These are phyloP conservation scores for Hippophae tibetana DNA, from an alignment of 306 rosid genomes.

Conservation along the genomic window DNA sequence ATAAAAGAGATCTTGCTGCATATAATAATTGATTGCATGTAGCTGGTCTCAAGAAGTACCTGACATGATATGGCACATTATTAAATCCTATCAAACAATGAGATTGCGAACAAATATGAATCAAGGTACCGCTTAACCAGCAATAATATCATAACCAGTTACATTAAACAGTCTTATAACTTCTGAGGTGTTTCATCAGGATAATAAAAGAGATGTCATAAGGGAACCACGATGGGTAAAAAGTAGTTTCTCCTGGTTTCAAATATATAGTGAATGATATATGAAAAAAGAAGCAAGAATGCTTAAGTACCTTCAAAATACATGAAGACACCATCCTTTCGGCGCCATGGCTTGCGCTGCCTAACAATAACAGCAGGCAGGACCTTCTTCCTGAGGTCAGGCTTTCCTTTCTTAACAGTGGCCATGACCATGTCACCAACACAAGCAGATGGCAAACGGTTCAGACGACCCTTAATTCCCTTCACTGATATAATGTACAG, in stretches of 20 bases:
- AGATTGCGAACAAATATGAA: not conserved
- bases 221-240: too few relatives aligned
- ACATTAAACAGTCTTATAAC: not conserved
- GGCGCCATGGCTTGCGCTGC: slow-evolving; percentile 59
- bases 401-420: slow-evolving; percentile 60
- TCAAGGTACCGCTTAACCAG: not conserved
- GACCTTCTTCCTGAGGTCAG: slow-evolving; percentile 63
- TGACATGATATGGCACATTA: not conserved
- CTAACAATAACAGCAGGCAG: slow-evolving; percentile 57
- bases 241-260: too few relatives aligned
- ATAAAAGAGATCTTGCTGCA: slow-evolving; percentile 24
- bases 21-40: slow-evolving; percentile 17
- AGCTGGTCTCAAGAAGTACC: slow-evolving; percentile 26
- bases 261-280: too few relatives aligned
- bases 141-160: not conserved
- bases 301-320: slow-evolving; percentile 41
- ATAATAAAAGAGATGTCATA: too few relatives aligned
- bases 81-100: not conserved
- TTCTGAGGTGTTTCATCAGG: too few relatives aligned
- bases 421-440: slow-evolving; percentile 74
- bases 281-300: too few relatives aligned
- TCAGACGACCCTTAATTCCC: slow-evolving; percentile 54
- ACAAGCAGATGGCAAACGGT: slow-evolving; percentile 58
- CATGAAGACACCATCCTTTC: slow-evolving; percentile 68
- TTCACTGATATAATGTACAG: slow-evolving; percentile 48